Percentiles rank a stretch among this genome's conserved stretches.
These are phyloP conservation scores for Lactarius sanguifluus DNA, from an alignment of 768 basidiomycete species.

Conservation along the genomic window DNA sequence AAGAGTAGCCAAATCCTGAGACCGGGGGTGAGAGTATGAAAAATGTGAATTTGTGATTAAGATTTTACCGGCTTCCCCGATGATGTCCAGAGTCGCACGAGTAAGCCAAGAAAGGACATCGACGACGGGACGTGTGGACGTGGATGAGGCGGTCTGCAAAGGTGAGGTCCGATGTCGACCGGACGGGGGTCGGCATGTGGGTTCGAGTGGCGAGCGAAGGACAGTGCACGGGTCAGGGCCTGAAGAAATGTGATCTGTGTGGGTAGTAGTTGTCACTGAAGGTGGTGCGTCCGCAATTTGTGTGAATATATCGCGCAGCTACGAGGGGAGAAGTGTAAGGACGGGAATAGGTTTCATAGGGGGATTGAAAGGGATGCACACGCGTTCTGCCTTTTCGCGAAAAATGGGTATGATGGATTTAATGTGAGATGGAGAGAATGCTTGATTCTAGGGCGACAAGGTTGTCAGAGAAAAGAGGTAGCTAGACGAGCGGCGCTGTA, in stretches of 20 bases:
- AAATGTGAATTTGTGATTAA: not conserved
- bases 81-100: slow-evolving; percentile 71
- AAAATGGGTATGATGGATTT: slow-evolving; percentile 56
- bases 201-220: slow-evolving; percentile 20
- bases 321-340: slow-evolving; percentile 10
- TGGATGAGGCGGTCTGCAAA: slow-evolving; percentile 20
- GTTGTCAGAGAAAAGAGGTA: slow-evolving; percentile 28
- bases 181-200: slow-evolving; percentile 12
- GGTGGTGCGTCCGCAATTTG: slow-evolving; percentile 30
- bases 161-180: slow-evolving; percentile 11
- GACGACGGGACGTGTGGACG: slow-evolving; percentile 36
- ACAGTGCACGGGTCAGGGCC: slow-evolving; percentile 15
- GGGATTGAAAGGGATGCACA: slow-evolving; percentile 23
- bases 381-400: slow-evolving; percentile 56
- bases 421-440: slow-evolving; percentile 52
- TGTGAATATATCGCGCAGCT: slow-evolving; percentile 51
- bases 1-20: slow-evolving; percentile 55
- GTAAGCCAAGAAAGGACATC: slow-evolving; percentile 67
- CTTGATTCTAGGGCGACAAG: slow-evolving; percentile 41
- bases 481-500: slow-evolving; percentile 30
- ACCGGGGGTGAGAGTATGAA: not conserved
- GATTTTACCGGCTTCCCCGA: slow-evolving; percentile 61
- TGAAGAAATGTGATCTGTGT: not conserved
- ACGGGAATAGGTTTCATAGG: not conserved
- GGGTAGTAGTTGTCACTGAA: too few species aligned